Evolutionary conservation across 1,284 basidiomycete species (phyloP).

Genomic region (Apiotrichum siamense): DNA sequence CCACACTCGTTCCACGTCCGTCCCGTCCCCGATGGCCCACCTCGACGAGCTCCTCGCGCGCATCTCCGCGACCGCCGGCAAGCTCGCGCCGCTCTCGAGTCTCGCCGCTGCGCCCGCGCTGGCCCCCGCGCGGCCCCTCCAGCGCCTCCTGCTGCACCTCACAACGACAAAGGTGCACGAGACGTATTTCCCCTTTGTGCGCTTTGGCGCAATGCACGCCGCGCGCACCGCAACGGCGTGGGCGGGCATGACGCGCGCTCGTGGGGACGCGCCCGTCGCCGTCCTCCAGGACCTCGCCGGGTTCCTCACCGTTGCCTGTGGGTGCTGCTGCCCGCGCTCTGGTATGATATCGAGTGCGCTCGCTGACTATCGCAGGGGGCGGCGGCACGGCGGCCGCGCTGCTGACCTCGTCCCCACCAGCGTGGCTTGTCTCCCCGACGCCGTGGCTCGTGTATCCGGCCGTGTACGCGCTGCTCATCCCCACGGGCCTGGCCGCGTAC

Average conservation of each 20-base stretch:
- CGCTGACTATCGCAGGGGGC: no score
- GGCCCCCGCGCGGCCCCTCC: conserved; percentile 16
- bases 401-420: conserved; percentile 33
- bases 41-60: neutral
- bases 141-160: conserved; percentile 27
- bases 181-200: conserved; percentile 29
- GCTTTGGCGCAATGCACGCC: conserved; percentile 37
- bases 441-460: conserved; percentile 37
- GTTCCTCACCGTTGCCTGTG: conserved; percentile 39
- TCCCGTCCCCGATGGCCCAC: neutral
- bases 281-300: conserved; percentile 37
- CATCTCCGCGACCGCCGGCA: neutral
- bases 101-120: conserved; percentile 1
- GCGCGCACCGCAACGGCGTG: conserved; percentile 31
- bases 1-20: neutral
- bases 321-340: conserved; percentile 27
- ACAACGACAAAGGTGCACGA: conserved; percentile 28
- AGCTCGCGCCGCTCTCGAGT: neutral
- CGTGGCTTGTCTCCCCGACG: conserved; percentile 37
- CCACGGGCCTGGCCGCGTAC: conserved; percentile 25
- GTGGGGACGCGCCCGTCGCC: conserved; percentile 18
- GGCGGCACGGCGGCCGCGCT: conserved; percentile 35
- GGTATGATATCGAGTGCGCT: no score
- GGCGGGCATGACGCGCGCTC: conserved; percentile 27
- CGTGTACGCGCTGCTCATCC: conserved; percentile 29